Evolutionary conservation across 495 filamentous ascomycete genomes (phyloP), one percentile per base, ranked within the genome.

Genomic region (Cladorrhinum samala): DNA sequence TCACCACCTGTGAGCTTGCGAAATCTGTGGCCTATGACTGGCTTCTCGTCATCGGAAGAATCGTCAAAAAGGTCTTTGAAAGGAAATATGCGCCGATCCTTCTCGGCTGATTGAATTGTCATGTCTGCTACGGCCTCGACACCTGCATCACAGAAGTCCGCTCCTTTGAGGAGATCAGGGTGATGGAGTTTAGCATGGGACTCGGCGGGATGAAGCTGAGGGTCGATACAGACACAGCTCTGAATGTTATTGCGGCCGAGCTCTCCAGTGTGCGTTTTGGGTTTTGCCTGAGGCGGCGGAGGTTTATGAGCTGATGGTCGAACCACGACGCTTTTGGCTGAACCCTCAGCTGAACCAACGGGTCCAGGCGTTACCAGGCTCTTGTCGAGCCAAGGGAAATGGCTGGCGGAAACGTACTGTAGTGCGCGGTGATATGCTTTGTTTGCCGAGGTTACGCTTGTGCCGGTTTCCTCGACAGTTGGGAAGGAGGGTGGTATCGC

Each of bases 1-100:
- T 66, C 53, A 9, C 63, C 65, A 17, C 59, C 60, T 2, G 64
- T 55, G 16, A 71, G 56, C n/a, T 52, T 38, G 18, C 62, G 65
- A 27, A 61, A 57, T 7, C 52, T 58, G 23, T 60, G 55, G 9
- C 59, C 66, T 4, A 61, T 55, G 8, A 61, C 25, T 21, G 33
- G 49, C 1, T 18, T 18, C 8, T 56, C 37, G 2, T 49, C 21
- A 13, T 50, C 53, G 16, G 16, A n/a, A 18, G 30, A 39, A 3
- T 54, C 54, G 16, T 20, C 19, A 2, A 42, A 38, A 37, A 39
- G 50, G 30, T 60, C 58, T 13, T 37, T 48, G 36, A 53, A 53
- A 9, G 57, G 57, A n/a, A 58, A 58, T 11, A 63, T 47, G 18
- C 60, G 46, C 49, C 24, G 48, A 20, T 46, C 42, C 19, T 50